A percentile compares a stretch with the other conserved stretches of the same genome.
These are phyloP conservation scores for Castanopsis chinensis DNA, from an alignment of 306 rosid genomes.

Conservation along the genomic window DNA sequence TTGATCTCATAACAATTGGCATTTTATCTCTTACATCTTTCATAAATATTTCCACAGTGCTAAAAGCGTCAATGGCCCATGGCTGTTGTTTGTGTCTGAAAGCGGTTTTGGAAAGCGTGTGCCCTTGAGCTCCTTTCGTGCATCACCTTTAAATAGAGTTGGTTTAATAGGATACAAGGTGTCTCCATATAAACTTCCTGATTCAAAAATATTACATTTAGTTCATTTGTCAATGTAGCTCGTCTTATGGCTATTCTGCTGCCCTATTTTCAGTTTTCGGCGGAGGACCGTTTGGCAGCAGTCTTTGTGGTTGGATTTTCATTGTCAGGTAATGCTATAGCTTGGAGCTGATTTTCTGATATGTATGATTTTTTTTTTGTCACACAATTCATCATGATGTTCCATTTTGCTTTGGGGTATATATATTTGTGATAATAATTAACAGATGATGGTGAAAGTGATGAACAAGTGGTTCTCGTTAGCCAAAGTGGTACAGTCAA, in stretches of 20 bases:
- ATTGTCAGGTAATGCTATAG: conserved; percentile 56
- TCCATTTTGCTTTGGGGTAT: background rate
- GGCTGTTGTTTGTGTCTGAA: conserved; percentile 95
- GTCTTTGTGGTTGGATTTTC: conserved; percentile 94
- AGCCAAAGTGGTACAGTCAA: conserved; percentile 98
- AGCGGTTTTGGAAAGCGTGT: conserved; percentile 94
- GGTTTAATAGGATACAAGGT: conserved; percentile 98
- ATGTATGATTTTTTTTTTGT: background rate
- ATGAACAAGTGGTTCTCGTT: conserved; percentile 95
- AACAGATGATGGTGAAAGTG: conserved; percentile 96
- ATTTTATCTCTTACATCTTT: conserved; percentile 13
- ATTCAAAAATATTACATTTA: background rate
- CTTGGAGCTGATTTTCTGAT: background rate
- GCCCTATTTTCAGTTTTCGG: conserved; percentile 55
- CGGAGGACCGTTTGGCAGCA: conserved; percentile 82
- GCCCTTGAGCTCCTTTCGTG: conserved; percentile 75
- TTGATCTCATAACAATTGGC: background rate
- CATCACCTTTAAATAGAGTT: conserved; percentile 75
- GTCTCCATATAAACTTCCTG: background rate
- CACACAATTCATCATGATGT: background rate
- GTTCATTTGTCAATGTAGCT: conserved; percentile 1
- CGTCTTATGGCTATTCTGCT: background rate
- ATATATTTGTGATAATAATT: background rate
- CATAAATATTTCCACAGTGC: conserved; percentile 31
- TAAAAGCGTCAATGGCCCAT: conserved; percentile 65